Evolutionary conservation across 306 rosid genomes (phyloP), one percentile per base, ranked within the genome.

Genomic region (Psophocarpus tetragonolobus): DNA sequence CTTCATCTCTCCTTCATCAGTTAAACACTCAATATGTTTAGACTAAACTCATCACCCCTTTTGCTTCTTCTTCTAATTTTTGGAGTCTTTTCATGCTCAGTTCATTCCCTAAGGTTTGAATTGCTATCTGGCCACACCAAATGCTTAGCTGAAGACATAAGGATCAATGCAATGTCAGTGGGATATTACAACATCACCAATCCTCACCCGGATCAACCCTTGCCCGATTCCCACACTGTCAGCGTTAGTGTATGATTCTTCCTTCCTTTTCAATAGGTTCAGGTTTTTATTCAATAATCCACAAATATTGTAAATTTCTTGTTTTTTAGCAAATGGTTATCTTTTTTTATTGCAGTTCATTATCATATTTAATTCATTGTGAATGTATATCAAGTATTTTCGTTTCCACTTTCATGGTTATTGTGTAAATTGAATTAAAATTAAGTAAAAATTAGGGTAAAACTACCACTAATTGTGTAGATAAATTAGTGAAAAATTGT

Each of bases 41-140:
- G 24, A 73, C 70, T 21, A 24, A 50, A 44, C 41, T 39, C 29
- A 21, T 24, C 56, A 10, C 13, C 62, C 2, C 8, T 6, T 47
- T 38, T 62, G 41, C 50, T 78, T 20, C 44, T 76, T n/a, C 35
- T 73, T 2, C 7, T 88, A 13, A 20, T 70, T 58, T 1, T 76
- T 8, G 92, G 86, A 57, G 24, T 87, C 6, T 42, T 89, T 23
- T 71, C 63, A 15, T 72, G 20, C 65, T 42, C 83, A 33, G 76
- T 85, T 27, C 68, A 89, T 71, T 82, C 97, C 11, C 75, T 93
- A 13, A 90, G 85, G 36, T 93, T 93, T 82, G 95, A 93, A 24
- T 69, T 93, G 64, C 80, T 72, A 74, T 80, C 90, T 36, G 88
- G 85, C 8, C 80, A 79, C 18, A 76, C 87, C 77, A 89, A 91